phyloP scores from a whole-genome alignment of 1,284 basidiomycete genomes.

The Phellopilus nigrolimitatus region DNA sequence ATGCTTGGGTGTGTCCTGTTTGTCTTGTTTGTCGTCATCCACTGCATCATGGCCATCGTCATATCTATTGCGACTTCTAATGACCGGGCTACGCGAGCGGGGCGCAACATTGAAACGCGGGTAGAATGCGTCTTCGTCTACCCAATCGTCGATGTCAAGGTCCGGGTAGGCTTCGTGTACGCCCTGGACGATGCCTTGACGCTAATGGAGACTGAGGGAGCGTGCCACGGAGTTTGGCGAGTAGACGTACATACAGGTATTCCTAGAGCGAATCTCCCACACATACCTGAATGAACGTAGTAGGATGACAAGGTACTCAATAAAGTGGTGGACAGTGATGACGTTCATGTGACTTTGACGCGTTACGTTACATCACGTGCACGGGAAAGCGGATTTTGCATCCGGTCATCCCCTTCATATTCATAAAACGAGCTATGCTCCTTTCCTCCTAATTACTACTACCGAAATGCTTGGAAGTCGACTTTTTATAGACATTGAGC shows the following conservation, averaged over 20 bases:
- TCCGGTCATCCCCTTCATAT: no score
- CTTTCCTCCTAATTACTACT: no score
- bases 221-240: neutral
- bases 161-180: slow-evolving; percentile 35
- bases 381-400: no score
- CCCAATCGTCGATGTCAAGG: slow-evolving; percentile 52
- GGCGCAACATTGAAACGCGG: slow-evolving; percentile 70
- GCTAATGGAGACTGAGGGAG: slow-evolving; percentile 25
- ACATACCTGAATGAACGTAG: no score
- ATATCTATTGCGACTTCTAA: slow-evolving; percentile 38
- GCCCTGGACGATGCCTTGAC: slow-evolving; percentile 35
- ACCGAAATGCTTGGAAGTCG: no score
- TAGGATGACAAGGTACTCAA: no score
- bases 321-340: no score
- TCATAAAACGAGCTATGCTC: no score
- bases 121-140: slow-evolving; percentile 51
- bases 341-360: no score
- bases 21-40: neutral
- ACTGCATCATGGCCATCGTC: slow-evolving; percentile 8
- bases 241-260: slow-evolving; percentile 6
- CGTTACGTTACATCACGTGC: no score
- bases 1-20: neutral
- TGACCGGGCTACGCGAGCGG: slow-evolving; percentile 60
- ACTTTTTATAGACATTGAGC: no score
- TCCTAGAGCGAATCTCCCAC: slow-evolving; percentile 16